Evolutionary conservation across 495 filamentous ascomycete species (phyloP).

Genomic region (Xylaria venustula): DNA sequence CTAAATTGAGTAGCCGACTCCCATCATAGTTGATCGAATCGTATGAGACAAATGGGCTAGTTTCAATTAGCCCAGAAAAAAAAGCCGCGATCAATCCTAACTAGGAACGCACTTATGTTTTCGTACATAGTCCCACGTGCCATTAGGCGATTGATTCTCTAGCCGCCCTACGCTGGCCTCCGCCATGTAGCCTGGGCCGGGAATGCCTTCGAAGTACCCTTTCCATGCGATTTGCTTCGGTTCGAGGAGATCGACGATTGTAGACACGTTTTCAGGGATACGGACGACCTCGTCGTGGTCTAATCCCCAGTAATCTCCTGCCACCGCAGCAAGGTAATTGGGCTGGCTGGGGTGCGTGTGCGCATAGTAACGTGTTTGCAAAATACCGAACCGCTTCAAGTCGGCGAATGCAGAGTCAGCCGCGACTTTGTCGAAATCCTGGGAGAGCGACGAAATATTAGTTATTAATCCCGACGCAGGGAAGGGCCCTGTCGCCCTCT

Average conservation of each 20-base stretch:
- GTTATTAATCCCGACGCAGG: background rate
- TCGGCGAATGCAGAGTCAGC: conserved; percentile 51
- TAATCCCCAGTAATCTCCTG: conserved; percentile 67
- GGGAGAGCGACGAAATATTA: background rate
- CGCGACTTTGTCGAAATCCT: conserved; percentile 57
- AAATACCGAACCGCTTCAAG: conserved; percentile 60
- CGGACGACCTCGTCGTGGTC: conserved; percentile 61
- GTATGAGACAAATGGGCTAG: conserved; percentile 49
- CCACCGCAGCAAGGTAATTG: conserved; percentile 61
- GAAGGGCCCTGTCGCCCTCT: background rate
- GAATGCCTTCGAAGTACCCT: conserved; percentile 66
- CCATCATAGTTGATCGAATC: conserved; percentile 51
- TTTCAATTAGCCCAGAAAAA: background rate
- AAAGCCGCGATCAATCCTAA: background rate
- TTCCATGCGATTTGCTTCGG: conserved; percentile 60
- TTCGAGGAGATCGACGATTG: conserved; percentile 66
- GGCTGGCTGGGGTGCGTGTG: conserved; percentile 61
- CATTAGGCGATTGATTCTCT: conserved; percentile 42
- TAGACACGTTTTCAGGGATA: conserved; percentile 65
- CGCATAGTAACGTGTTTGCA: conserved; percentile 60
- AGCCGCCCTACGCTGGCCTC: conserved; percentile 40
- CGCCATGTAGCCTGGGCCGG: conserved; percentile 66
- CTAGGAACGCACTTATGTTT: conserved; percentile 59
- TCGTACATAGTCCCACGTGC: conserved; percentile 62
- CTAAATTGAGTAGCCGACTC: conserved; percentile 55